A percentile compares a stretch with the other conserved stretches of the same genome.
These are phyloP conservation scores for Teratosphaeria zuluensis DNA, from an alignment of 2,329 filamentous ascomycete genomes.

Conservation along the genomic window DNA sequence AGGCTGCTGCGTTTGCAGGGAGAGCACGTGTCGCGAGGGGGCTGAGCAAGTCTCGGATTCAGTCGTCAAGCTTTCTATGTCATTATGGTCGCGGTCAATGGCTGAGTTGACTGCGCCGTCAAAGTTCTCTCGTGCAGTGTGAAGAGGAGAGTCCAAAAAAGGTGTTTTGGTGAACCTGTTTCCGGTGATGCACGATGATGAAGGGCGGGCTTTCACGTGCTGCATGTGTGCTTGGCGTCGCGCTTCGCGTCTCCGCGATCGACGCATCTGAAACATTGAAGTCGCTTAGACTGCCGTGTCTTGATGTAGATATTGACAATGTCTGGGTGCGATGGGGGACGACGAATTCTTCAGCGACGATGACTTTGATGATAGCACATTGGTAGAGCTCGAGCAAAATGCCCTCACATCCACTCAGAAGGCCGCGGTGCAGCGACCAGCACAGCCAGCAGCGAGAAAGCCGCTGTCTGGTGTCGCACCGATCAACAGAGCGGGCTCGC, in stretches of 20 bases:
- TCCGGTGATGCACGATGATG: neutral
- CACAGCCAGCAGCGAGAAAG: constrained; percentile 10
- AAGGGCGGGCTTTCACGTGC: neutral
- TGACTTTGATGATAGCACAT: constrained; percentile 34
- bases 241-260: neutral
- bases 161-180: neutral
- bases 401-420: constrained; percentile 35
- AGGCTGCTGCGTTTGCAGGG: neutral
- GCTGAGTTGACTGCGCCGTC: neutral
- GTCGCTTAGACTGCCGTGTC: neutral
- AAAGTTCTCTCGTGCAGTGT: neutral
- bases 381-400: constrained; percentile 36
- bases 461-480: constrained; percentile 13
- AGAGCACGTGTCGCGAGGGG: neutral
- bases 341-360: constrained; percentile 39
- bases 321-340: constrained; percentile 23
- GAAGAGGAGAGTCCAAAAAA: neutral
- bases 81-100: neutral
- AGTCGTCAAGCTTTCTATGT: neutral
- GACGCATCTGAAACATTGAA: neutral
- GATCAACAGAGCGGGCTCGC: constrained; percentile 7
- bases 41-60: neutral
- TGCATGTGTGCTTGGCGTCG: neutral
- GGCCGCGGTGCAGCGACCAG: neutral
- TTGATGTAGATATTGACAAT: neutral